Base-by-base conservation (phyloP, 2,329 filamentous ascomycete species). In the Phialophora verrucosa region DNA sequence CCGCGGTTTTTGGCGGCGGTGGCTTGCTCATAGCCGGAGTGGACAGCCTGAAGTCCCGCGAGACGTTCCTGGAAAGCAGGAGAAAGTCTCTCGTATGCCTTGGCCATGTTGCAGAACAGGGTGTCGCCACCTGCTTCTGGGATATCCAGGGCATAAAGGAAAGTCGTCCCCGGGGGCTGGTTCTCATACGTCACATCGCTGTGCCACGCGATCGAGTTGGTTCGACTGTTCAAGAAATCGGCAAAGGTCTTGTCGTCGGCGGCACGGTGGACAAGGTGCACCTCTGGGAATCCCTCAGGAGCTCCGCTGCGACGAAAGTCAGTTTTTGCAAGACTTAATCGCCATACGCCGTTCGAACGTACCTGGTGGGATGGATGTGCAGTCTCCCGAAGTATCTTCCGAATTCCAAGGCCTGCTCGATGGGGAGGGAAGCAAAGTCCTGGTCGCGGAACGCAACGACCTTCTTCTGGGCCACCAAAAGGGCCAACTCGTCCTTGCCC, bases 151-250 rank as follows among this genome's bases (percentile, higher is more conserved):
- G 93, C 84, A 75, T 96, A 96, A 42, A 97, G 79, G 79, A 97
- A 96, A 0, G 93, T 96, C 0, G 92, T 97, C 32, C 92, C 63
- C 0, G 93, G 92, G 1, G 93, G 92, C 79, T 97, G 93, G 71
- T 86, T 82, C 81, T 97, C 93, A 75, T 96, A 97, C 0, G 90
- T 91, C 1, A 96, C 89, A 72, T 97, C 93, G 35, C 63, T 68
- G 80, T 97, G 93, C 92, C 92, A 97, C 7, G 91, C 91, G 1
- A 96, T 88, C 0, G 89, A 91, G 78, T 89, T 94, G 3, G 91
- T 93, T 25, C 90, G 85, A 55, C 87, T 86, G 62, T 84, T 80
- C 71, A 92, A 88, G 77, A 90, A 91, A 57, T 85, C 82, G 23
- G 85, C 79, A 23, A 83, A 84, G 2, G 82, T 84, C 6, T 83